phyloP scores from a whole-genome alignment of 2,329 filamentous ascomycete species.

The Bipolaris sorokiniana region DNA sequence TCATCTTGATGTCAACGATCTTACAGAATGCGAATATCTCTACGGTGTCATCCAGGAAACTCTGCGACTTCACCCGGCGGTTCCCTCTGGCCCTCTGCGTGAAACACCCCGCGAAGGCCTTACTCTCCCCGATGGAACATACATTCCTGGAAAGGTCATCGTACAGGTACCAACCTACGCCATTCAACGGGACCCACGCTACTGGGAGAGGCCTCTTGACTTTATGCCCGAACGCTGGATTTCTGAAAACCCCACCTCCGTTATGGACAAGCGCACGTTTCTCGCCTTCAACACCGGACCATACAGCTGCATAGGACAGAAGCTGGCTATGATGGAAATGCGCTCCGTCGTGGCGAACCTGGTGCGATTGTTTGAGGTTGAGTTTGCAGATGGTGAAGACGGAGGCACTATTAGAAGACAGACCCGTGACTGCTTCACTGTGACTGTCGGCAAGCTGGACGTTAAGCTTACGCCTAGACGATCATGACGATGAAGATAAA shows the following conservation, averaged over 20 bases:
- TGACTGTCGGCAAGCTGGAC: conserved; percentile 40
- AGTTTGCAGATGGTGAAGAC: conserved; percentile 36
- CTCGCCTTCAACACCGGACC: conserved; percentile 73
- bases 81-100: conserved; percentile 40
- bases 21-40: conserved; percentile 35
- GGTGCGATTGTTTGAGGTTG: conserved; percentile 65
- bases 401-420: conserved; percentile 27
- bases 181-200: conserved; percentile 39
- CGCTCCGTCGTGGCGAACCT: conserved; percentile 65
- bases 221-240: conserved; percentile 46
- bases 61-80: conserved; percentile 40
- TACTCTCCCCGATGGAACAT: conserved; percentile 36
- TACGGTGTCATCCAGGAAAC: conserved; percentile 43
- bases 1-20: conserved; percentile 35
- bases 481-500: not conserved
- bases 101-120: conserved; percentile 44
- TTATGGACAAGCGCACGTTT: conserved; percentile 61
- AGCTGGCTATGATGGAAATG: conserved; percentile 69
- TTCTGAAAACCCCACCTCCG: conserved; percentile 25
- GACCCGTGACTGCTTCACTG: conserved; percentile 39
- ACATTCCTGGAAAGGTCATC: conserved; percentile 39
- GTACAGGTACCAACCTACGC: conserved; percentile 42
- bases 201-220: conserved; percentile 28
- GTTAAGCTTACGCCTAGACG: conserved; percentile 18
- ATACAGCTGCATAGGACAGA: conserved; percentile 74